These are phyloP conservation scores for Colletotrichum coccodes DNA, from an alignment of 2,329 filamentous ascomycete species.

Conservation along the genomic window DNA sequence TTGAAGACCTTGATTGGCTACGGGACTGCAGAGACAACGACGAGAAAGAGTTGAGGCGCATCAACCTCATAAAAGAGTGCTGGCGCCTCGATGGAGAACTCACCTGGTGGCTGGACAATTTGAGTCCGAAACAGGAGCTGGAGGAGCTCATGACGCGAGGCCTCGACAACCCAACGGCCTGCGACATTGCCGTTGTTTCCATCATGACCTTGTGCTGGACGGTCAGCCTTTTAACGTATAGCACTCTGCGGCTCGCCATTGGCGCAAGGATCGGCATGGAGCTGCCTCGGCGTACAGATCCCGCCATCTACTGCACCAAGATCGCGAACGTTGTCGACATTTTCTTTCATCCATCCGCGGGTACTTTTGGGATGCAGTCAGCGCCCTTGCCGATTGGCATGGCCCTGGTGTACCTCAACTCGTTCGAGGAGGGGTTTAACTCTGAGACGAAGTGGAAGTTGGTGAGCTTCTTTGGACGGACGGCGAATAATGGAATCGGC, in stretches of 20 bases:
- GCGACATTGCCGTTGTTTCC: conserved; percentile 26
- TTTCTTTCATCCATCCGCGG: conserved; percentile 30
- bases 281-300: conserved; percentile 21
- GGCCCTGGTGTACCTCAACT: conserved; percentile 30
- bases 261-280: background rate
- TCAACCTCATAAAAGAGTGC: conserved; percentile 21
- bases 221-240: conserved; percentile 26
- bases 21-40: conserved; percentile 16
- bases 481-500: conserved; percentile 13
- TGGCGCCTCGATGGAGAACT: conserved; percentile 30
- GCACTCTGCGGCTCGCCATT: conserved; percentile 24
- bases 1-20: conserved; percentile 41
- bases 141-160: conserved; percentile 4
- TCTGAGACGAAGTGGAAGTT: conserved; percentile 24
- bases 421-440: conserved; percentile 17
- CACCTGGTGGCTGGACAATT: conserved; percentile 18
- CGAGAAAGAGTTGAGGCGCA: background rate
- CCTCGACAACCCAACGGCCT: conserved; percentile 13
- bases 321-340: conserved; percentile 31
- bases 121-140: conserved; percentile 16
- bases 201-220: conserved; percentile 30
- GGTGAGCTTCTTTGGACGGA: conserved; percentile 14
- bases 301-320: conserved; percentile 27
- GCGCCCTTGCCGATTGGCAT: conserved; percentile 33
- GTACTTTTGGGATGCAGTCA: conserved; percentile 25